phyloP scores from a whole-genome alignment of 306 rosid species.

The Cyclanthera cordifolia region DNA sequence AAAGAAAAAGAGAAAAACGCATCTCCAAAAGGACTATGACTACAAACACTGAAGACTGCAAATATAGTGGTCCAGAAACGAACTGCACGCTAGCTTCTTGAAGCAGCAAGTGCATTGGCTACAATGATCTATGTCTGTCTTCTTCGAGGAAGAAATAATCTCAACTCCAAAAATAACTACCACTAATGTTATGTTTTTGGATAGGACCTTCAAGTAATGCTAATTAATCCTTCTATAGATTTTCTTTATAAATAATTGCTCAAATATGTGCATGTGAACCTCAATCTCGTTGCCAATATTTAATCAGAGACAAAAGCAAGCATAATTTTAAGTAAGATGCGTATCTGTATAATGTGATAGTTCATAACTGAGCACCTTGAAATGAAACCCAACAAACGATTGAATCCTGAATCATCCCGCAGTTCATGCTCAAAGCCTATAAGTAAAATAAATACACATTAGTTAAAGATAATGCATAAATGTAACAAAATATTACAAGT shows the following conservation, averaged over 20 bases:
- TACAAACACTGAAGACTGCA: neutral
- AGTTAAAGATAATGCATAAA: slow-evolving; percentile 1
- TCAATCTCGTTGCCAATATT: neutral
- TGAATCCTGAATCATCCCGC: slow-evolving; percentile 72
- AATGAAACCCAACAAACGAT: slow-evolving; percentile 81
- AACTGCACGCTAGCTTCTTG: neutral
- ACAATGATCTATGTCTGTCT: neutral
- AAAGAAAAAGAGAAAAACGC: neutral
- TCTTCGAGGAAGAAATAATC: neutral
- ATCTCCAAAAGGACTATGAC: neutral
- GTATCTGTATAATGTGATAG: neutral
- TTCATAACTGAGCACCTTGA: slow-evolving; percentile 39
- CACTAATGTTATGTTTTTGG: neutral
- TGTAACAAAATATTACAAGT: slow-evolving; percentile 10
- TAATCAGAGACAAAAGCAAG: neutral
- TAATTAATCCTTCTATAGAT: neutral
- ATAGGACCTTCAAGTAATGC: neutral
- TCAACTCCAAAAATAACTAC: neutral
- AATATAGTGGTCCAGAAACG: neutral
- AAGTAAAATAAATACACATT: slow-evolving; percentile 11
- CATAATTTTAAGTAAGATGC: neutral
- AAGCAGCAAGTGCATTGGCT: neutral
- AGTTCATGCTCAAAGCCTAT: slow-evolving; percentile 62
- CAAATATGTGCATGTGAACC: neutral
- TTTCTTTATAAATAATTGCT: neutral